Evolutionary conservation across 768 basidiomycete genomes (phyloP), one percentile per base, ranked within the genome.

Genomic region (Candolleomyces eurysporus): DNA sequence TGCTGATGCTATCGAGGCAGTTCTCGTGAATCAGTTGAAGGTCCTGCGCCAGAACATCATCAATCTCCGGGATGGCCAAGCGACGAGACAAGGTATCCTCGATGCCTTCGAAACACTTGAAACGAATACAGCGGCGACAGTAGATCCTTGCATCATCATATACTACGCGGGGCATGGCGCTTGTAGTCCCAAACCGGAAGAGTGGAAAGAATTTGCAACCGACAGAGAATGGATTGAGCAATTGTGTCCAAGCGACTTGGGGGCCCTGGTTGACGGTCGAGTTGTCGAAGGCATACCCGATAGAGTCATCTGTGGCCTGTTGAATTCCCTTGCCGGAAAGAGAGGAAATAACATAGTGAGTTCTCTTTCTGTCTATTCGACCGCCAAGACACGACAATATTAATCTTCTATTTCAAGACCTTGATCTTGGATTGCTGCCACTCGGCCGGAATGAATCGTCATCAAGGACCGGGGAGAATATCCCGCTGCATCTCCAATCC

Each of bases 91-190:
- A 5, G 68, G 57, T 5, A 82, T 81, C 21, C 65, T 78, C 40
- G 26, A 60, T 6, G 72, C 64, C 3, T 70, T 82, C 60, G 32
- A 40, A 3, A 57, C 59, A 9, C 66, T 79, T 6, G 54, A 60
- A 6, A 66, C 69, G 14, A 69, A 72, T 26, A 45, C 60, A 0
- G 60, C 5, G 54, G 40, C 39, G 1, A 36, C 30, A 2, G 14
- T 5, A 5, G 17, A 39, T 17, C 54, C 73, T 48, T 69, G 75
- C 13, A 76, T 81, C 40, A 57, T 80, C 52, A 74, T 81, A 26
- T 82, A 74, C 62, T 82, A 72, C 51, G 74, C 80, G n/a, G 81
- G 79, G 14, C 81, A 82, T 55, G 81, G 80, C 17, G 68, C 73
- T 7, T 65, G 74, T 40, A 64, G 67, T 17, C 46, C 65, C 0